A percentile compares a stretch with the other conserved stretches of the same genome.
phyloP scores from a whole-genome alignment of 345 rosid species.

The Arabis alpina region DNA sequence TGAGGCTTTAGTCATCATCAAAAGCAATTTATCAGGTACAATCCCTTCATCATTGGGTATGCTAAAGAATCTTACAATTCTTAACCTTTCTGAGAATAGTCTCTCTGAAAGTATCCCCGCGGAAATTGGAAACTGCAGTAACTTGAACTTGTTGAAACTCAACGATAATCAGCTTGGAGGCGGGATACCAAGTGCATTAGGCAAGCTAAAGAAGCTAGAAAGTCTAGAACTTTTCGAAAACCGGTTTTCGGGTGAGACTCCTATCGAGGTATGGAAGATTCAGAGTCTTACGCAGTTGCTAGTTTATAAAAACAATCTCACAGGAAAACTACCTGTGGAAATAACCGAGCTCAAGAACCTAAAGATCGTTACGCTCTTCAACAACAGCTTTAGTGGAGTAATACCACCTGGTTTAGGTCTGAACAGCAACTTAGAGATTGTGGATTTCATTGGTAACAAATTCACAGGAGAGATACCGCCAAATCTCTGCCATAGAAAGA shows the following conservation, averaged over 20 bases:
- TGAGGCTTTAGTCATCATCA: slow-evolving; percentile 46
- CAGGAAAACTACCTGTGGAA: slow-evolving; percentile 63
- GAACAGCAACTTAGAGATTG: slow-evolving; percentile 59
- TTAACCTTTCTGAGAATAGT: slow-evolving; percentile 65
- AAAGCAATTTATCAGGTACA: slow-evolving; percentile 52
- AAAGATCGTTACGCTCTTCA: slow-evolving; percentile 55
- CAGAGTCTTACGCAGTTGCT: slow-evolving; percentile 53
- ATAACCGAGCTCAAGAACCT: slow-evolving; percentile 63
- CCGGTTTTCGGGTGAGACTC: slow-evolving; percentile 66
- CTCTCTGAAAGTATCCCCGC: slow-evolving; percentile 69
- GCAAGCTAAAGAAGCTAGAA: slow-evolving; percentile 51
- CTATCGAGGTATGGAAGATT: slow-evolving; percentile 67
- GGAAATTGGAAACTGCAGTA: slow-evolving; percentile 65
- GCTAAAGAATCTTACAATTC: slow-evolving; percentile 51
- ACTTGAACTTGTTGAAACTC: slow-evolving; percentile 48
- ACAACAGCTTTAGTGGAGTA: slow-evolving; percentile 61
- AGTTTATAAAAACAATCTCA: slow-evolving; percentile 64
- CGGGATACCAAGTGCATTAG: slow-evolving; percentile 58
- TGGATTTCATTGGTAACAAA: slow-evolving; percentile 65
- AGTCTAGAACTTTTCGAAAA: slow-evolving; percentile 66
- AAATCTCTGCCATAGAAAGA: slow-evolving; percentile 59
- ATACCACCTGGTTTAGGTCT: slow-evolving; percentile 70
- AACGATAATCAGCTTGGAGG: slow-evolving; percentile 64
- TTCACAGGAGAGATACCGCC: slow-evolving; percentile 70
- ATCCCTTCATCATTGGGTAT: slow-evolving; percentile 72